Evolutionary conservation across 441 rosid species (phyloP).

Genomic region (Euphorbia schlechtendalii): DNA sequence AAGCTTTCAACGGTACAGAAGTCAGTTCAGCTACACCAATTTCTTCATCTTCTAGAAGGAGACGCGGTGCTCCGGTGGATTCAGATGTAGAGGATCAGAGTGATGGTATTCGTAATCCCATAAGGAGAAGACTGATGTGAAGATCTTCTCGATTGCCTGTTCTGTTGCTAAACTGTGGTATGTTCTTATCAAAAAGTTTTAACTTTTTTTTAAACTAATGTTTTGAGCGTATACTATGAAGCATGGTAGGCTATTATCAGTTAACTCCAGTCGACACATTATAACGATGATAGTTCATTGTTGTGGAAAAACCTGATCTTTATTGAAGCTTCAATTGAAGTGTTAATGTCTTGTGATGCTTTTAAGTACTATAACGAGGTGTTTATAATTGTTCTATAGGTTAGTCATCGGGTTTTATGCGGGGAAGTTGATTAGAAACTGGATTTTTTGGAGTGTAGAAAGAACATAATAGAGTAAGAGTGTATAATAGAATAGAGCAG

Average conservation of each 20-base stretch:
- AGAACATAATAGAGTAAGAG: too few species aligned
- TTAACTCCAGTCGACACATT: background rate
- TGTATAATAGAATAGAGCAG: too few species aligned
- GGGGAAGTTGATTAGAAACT: too few species aligned
- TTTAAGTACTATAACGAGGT: background rate
- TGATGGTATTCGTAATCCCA: background rate
- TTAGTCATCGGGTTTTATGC: too few species aligned
- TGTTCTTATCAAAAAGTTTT: background rate
- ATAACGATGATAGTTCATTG: background rate
- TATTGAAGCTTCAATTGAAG: background rate
- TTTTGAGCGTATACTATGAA: background rate
- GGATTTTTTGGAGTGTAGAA: too few species aligned
- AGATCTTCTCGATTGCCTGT: background rate
- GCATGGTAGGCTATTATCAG: background rate
- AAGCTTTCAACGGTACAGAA: slow-evolving; percentile 17
- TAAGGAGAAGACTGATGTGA: slow-evolving; percentile 19
- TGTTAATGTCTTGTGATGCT: background rate
- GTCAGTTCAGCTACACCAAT: background rate
- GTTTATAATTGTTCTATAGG: too few species aligned
- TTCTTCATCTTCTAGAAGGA: slow-evolving; percentile 13
- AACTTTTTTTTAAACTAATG: background rate
- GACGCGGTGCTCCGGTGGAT: slow-evolving; percentile 11
- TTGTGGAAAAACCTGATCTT: background rate
- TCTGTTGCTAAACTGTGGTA: background rate
- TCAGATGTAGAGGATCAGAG: slow-evolving; percentile 12